Conservation (phyloP, 2,329 filamentous ascomycete genomes). For the Trichophaea hybrida region DNA sequence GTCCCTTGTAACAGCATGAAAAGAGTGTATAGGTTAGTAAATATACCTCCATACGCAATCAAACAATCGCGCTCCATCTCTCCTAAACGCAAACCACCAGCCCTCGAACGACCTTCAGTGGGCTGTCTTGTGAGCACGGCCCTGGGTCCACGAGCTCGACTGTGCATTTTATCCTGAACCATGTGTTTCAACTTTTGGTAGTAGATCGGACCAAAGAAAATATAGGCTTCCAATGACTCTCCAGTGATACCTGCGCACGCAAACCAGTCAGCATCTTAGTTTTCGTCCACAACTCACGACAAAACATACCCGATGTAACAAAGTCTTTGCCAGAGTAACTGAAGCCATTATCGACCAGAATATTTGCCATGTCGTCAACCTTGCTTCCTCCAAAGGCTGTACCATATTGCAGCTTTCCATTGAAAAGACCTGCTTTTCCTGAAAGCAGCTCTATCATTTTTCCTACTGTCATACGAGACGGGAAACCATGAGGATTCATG, state of each 20-base stretch:
- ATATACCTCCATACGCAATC: slow-evolving; percentile 64
- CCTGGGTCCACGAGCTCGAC: slow-evolving; percentile 72
- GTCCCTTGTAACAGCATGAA: not conserved
- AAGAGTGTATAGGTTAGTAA: not conserved
- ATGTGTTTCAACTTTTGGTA: slow-evolving; percentile 99
- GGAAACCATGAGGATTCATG: slow-evolving; percentile 99
- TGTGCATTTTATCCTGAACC: slow-evolving; percentile 99
- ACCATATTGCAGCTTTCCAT: slow-evolving; percentile 77
- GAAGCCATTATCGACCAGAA: slow-evolving; percentile 77
- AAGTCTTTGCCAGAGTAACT: slow-evolving; percentile 96
- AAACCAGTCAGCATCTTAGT: not conserved
- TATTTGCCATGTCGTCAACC: slow-evolving; percentile 75
- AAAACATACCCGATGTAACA: slow-evolving; percentile 54
- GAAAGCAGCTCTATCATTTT: slow-evolving; percentile 93
- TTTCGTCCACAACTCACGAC: not conserved
- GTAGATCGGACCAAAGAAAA: slow-evolving; percentile 98
- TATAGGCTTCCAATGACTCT: slow-evolving; percentile 83
- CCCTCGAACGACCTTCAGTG: slow-evolving; percentile 83
- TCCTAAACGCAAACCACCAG: slow-evolving; percentile 81
- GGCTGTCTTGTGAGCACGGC: slow-evolving; percentile 78
- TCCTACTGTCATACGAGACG: slow-evolving; percentile 96
- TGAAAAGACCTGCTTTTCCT: slow-evolving; percentile 80
- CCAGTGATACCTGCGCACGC: slow-evolving; percentile 55
- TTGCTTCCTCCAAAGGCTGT: slow-evolving; percentile 73
- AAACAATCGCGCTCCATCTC: slow-evolving; percentile 99